Conservation (phyloP, 2,329 filamentous ascomycete species). For the Colletotrichum paranaense region DNA sequence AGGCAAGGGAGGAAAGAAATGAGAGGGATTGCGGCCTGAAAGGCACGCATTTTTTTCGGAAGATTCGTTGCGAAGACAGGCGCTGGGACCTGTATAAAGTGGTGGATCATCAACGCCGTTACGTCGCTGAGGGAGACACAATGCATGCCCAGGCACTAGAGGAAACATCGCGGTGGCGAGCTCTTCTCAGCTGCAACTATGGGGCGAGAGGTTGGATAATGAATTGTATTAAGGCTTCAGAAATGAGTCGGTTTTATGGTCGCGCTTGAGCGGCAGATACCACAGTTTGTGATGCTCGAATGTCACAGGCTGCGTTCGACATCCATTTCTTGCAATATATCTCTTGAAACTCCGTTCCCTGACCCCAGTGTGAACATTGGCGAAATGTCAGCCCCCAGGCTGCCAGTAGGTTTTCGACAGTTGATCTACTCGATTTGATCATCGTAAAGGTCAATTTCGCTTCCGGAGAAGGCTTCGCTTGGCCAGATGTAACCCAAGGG, state of each 20-base stretch:
- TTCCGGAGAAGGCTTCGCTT: neutral
- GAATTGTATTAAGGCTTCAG: neutral
- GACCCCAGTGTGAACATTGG: neutral
- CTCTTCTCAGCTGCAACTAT: neutral
- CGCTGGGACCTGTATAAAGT: neutral
- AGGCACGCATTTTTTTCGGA: neutral
- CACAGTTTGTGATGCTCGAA: constrained; percentile 10
- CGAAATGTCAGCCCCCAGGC: neutral
- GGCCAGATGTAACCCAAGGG: neutral
- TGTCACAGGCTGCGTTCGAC: constrained; percentile 31
- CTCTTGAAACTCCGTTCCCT: constrained; percentile 11
- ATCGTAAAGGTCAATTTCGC: neutral
- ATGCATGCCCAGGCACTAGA: neutral
- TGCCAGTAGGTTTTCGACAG: neutral
- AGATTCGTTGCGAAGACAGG: neutral
- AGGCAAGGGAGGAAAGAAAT: constrained; percentile 43
- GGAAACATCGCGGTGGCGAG: neutral
- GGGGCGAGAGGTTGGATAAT: constrained; percentile 18
- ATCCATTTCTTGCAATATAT: constrained; percentile 23
- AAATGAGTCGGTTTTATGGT: neutral
- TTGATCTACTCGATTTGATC: neutral
- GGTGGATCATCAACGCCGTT: neutral
- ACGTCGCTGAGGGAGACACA: neutral
- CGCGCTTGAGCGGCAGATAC: neutral
- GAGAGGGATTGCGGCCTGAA: neutral